Percentiles rank a stretch among this genome's conserved stretches.
Conservation (phyloP, 78 protist genomes). For the Bigelowiella natans region DNA sequence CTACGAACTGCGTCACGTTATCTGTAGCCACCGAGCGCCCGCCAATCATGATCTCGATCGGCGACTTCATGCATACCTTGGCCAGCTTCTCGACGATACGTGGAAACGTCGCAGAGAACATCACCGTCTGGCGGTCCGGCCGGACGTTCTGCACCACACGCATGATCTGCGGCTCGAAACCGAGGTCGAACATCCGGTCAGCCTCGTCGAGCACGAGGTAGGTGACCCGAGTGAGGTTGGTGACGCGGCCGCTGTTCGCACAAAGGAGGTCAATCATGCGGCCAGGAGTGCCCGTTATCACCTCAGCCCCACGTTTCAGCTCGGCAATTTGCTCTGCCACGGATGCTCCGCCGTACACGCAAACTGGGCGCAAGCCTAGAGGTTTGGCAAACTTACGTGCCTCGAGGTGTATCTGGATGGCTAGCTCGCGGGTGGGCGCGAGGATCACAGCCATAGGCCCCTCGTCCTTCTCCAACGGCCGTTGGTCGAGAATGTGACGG, state of each 20-base stretch:
- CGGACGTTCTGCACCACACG: constrained; percentile 61
- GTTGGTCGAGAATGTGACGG: constrained; percentile 50
- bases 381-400: constrained; percentile 49
- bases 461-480: background rate
- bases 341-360: constrained; percentile 89
- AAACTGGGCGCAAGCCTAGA: constrained; percentile 29
- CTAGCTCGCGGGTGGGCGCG: constrained; percentile 95
- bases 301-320: constrained; percentile 77
- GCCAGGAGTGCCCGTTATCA: constrained; percentile 96
- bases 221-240: constrained; percentile 81
- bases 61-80: constrained; percentile 47
- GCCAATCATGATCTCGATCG: constrained; percentile 83
- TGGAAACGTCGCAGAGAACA: constrained; percentile 94
- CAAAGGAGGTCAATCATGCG: constrained; percentile 92
- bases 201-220: constrained; percentile 96
- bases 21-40: constrained; percentile 59
- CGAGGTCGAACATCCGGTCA: constrained; percentile 97
- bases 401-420: constrained; percentile 74
- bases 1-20: constrained; percentile 72
- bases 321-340: constrained; percentile 84
- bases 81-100: constrained; percentile 40
- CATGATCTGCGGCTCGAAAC: constrained; percentile 79
- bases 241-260: constrained; percentile 66
- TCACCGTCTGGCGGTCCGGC: constrained; percentile 78
- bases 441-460: constrained; percentile 87